Evolutionary conservation across 139 green algal genomes (phyloP), one percentile per base, ranked within the genome.

Genomic region (Mesotaenium endlicherianum): DNA sequence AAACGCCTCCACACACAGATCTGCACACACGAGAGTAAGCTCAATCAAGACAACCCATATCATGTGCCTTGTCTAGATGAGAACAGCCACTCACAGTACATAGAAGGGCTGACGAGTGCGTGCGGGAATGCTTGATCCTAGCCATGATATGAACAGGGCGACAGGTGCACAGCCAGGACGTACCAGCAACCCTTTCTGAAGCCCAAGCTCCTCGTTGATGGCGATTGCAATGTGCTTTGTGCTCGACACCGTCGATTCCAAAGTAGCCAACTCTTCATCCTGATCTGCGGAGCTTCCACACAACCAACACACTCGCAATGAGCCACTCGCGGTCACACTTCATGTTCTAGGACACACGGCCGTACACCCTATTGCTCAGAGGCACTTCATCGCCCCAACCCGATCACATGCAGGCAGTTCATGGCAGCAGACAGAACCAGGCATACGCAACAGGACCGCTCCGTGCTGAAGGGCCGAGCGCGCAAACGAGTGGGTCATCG

Each of bases 191-290:
- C n/a, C 20, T 2, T 16, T 59, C 31, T 87, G 81, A 26, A 87
- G 74, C 11, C 84, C 74, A 2, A 87, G 60, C 70, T 87, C 81
- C n/a, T 81, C 81, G 72, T 87, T 87, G 45, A 87, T 70, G n/a
- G 81, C 74, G 5, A 87, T 39, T 5, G 81, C 81, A 49, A 87
- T 87, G 70, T 87, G 81, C n/a, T 82, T 80, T 38, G 81, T 87
- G 45, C 74, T 84, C 17, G 31, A 40, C 17, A 84, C 81, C 40
- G 71, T 60, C 26, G 6, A n/a, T 2, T 36, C 34, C 41, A 87
- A 70, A 2, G 5, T 20, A 6, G 47, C 74, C 6, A 87, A 34
- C 71, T 87, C 43, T 2, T 84, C 81, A 57, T 87, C 81, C 78
- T 87, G 81, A 34, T 77, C 81, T 79, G 79, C 64, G 71, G 26